Base-by-base conservation (phyloP, 768 basidiomycete species). In the Auriscalpium vulgare region DNA sequence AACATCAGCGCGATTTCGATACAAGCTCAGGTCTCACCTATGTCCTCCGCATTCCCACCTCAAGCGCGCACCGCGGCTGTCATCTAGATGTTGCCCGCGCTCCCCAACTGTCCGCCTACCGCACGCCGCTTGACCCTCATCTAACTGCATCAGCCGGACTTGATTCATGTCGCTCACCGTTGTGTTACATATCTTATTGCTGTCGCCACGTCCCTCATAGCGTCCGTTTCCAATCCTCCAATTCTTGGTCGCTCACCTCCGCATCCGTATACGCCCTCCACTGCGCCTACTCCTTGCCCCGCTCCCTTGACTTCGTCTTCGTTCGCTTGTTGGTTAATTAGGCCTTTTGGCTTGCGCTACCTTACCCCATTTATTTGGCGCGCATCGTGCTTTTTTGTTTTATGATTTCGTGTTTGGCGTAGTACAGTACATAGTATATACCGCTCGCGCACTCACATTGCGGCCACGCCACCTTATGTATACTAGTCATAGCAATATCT, bases 41-140 rank as follows among this genome's bases (percentile, higher is more conserved):
- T 91, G 86, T 90, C 88, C 14, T 88, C 87, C 21, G 89, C 88
- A 44, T 91, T 91, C 70, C 89, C 89, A 14, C 66, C 68, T 49
- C 68, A 69, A 51, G 60, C 67, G 51, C 62, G 67, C 23, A 10
- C 61, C 36, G 59, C 61, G 35, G 60, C 61, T 16, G 58, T 62
- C 35, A 56, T 60, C 43, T 62, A 53, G 46, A 34, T 47, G 50
- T 10, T 14, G 23, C 50, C 10, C 36, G 10, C 14, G 23, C 23
- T 10, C 29, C 35, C 29, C 10, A 50, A 14, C 35, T 8, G 14
- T 50, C 29, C 3, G 10, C 7, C 7, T n/a, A 29, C 3, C 13
- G 10, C 50, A 50, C 35, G 23, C 50, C 35, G n/a, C 50, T 29
- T 14, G 50, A 48, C 36, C 35, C 13, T 8, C 36, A 29, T 34